Evolutionary conservation across 2,329 filamentous ascomycete genomes (phyloP).

Genomic region (Pseudonectria buxi): DNA sequence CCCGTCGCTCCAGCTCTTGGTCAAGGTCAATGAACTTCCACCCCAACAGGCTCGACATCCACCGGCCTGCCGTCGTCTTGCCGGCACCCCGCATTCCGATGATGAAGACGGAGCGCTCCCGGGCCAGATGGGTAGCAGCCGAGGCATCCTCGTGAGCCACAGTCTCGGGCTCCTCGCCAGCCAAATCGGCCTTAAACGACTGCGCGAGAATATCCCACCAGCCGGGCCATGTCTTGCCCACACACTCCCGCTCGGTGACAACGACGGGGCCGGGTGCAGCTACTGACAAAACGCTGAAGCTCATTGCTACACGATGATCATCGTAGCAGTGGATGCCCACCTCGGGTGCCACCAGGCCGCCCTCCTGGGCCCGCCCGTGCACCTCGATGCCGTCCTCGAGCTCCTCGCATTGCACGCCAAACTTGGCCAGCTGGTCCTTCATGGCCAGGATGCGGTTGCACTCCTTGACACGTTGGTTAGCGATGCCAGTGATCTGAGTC

Average conservation of each 20-base stretch:
- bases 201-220: slow-evolving; percentile 91
- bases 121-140: slow-evolving; percentile 1
- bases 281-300: slow-evolving; percentile 82
- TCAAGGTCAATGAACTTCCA: slow-evolving; percentile 83
- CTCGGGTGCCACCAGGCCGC: slow-evolving; percentile 47
- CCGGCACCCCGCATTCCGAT: slow-evolving; percentile 97
- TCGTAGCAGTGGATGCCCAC: slow-evolving; percentile 85
- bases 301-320: slow-evolving; percentile 97
- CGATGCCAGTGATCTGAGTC: slow-evolving; percentile 87
- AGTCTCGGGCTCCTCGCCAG: slow-evolving; percentile 58
- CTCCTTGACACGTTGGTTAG: slow-evolving; percentile 96
- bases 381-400: slow-evolving; percentile 90
- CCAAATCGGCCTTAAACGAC: slow-evolving; percentile 68
- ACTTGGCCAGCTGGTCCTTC: slow-evolving; percentile 90
- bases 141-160: slow-evolving; percentile 9
- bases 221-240: slow-evolving; percentile 96
- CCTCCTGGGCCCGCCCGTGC: slow-evolving; percentile 42
- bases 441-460: slow-evolving; percentile 95
- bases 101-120: slow-evolving; percentile 72
- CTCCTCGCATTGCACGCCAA: slow-evolving; percentile 78
- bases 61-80: slow-evolving; percentile 87
- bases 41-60: slow-evolving; percentile 70
- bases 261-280: slow-evolving; percentile 65
- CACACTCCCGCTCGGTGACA: slow-evolving; percentile 84
- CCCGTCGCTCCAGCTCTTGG: slow-evolving; percentile 69